Evolutionary conservation across 1,284 basidiomycete species (phyloP).

Genomic region (Albatrellus sp.): DNA sequence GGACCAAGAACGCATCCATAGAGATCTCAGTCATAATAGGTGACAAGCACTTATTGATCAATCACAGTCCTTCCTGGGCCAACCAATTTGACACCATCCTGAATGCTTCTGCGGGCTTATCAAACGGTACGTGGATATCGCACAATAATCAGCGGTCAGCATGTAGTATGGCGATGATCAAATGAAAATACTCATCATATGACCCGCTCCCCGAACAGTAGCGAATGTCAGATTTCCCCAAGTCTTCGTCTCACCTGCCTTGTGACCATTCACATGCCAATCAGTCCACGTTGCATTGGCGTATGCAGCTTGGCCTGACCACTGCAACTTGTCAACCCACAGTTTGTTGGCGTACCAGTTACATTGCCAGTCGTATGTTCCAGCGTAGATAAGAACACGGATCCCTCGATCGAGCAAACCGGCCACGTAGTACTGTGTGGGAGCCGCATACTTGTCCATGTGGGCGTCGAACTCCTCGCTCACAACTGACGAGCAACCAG

Average conservation of each 20-base stretch:
- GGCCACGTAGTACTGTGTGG: constrained; percentile 55
- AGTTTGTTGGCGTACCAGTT: constrained; percentile 68
- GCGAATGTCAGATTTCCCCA: constrained; percentile 54
- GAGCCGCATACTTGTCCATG: constrained; percentile 47
- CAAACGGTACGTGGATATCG: constrained; percentile 42
- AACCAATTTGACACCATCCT: constrained; percentile 51
- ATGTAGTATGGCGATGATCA: constrained; percentile 4
- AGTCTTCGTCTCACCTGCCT: constrained; percentile 54
- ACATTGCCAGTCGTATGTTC: constrained; percentile 74
- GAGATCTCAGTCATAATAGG: neutral
- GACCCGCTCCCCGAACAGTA: constrained; percentile 49
- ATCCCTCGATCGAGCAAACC: constrained; percentile 64
- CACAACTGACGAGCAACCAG: constrained; percentile 44
- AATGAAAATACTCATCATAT: constrained; percentile 47
- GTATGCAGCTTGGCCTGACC: constrained; percentile 49
- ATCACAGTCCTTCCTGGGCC: constrained; percentile 26
- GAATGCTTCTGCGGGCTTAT: constrained; percentile 50
- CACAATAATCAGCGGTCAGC: constrained; percentile 15
- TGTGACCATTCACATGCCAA: constrained; percentile 43
- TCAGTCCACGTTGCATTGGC: constrained; percentile 35
- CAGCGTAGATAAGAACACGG: constrained; percentile 62
- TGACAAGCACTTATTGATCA: too few species aligned
- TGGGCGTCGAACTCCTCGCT: constrained; percentile 31
- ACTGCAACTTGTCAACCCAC: constrained; percentile 67
- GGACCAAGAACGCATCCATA: neutral